Base-by-base conservation (phyloP, 2,329 filamentous ascomycete genomes). In the Stagonosporopsis tanaceti region DNA sequence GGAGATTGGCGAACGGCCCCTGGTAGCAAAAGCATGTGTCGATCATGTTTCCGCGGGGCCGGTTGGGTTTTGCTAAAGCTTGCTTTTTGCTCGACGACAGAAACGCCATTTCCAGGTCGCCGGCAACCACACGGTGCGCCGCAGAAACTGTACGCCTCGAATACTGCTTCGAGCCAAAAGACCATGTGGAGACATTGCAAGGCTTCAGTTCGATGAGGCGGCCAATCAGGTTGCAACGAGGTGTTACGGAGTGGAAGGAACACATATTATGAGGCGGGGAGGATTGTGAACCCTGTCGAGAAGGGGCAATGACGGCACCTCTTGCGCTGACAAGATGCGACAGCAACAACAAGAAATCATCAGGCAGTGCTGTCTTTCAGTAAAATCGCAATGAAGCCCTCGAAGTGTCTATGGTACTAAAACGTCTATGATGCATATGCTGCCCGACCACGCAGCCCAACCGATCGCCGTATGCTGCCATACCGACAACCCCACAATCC, bases 371-470 rank as follows among this genome's bases (percentile, higher is more conserved):
- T 32, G 47, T 38, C 22, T 42, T 27, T 42, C 2, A 38, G 50
- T 12, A 27, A 50, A 44, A 25, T 35, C 57, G 61, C 56, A 59
- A 39, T 63, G 53, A 59, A 63, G 65, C 57, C 24, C 57, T 44
- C 48, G 17, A 52, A 51, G 52, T 58, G 54, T 68, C 65, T 60
- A 64, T 68, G 53, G 34, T 61, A 59, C 60, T 57, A 59, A 53
- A 35, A 46, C 46, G 48, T 56, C 57, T 65, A 66, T 65, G 42
- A 37, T 64, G 65, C 63, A 64, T 48, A 56, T 69, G 65, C 62
- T 61, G 65, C 67, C 67, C 63, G 60, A 68, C 60, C 52, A 50
- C 50, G 47, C 56, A 57, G 63, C 60, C 60, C 62, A 60, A 63
- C 57, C 50, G 60, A 41, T 48, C 38, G 30, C 50, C 50, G 48